phyloP scores from a whole-genome alignment of 257 asterid genomes.

The Pogostemon cablin region DNA sequence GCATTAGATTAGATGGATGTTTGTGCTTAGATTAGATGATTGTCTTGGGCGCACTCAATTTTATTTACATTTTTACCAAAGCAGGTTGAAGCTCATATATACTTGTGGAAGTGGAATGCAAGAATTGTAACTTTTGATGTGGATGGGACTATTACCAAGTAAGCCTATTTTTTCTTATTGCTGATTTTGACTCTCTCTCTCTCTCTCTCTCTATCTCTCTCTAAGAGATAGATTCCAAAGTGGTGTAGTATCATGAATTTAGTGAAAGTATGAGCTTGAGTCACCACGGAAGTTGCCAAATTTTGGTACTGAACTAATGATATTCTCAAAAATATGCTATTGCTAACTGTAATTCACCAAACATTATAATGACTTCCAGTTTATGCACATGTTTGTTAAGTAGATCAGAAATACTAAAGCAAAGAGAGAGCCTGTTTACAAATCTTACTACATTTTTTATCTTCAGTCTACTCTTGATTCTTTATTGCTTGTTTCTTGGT shows the following conservation, averaged over 20 bases:
- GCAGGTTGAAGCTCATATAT: constrained; percentile 99
- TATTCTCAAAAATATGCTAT: constrained; percentile 1
- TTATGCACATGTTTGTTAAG: not conserved
- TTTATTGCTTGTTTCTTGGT: constrained; percentile 38
- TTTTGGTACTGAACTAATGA: not conserved
- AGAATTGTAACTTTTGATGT: constrained; percentile 92
- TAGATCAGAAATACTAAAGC: not conserved
- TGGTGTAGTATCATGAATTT: too few species aligned
- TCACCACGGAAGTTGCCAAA: constrained; percentile 15
- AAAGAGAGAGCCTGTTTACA: too few species aligned
- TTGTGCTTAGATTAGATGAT: too few species aligned
- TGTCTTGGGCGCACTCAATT: too few species aligned
- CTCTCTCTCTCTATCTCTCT: not conserved
- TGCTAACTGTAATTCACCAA: constrained; percentile 19
- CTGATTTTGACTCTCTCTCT: constrained; percentile 7
- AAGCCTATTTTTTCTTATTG: constrained; percentile 33
- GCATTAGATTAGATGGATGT: too few species aligned
- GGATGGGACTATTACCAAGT: constrained; percentile 98
- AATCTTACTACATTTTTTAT: too few species aligned
- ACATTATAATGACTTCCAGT: not conserved
- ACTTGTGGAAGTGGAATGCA: constrained; percentile 98
- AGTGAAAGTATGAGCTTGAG: not conserved
- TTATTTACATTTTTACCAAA: constrained; percentile 18
- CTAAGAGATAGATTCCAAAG: too few species aligned
- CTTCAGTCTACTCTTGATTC: too few species aligned